Evolutionary conservation across 129 eudicot species (phyloP).

Genomic region (Lactuca sativa): DNA sequence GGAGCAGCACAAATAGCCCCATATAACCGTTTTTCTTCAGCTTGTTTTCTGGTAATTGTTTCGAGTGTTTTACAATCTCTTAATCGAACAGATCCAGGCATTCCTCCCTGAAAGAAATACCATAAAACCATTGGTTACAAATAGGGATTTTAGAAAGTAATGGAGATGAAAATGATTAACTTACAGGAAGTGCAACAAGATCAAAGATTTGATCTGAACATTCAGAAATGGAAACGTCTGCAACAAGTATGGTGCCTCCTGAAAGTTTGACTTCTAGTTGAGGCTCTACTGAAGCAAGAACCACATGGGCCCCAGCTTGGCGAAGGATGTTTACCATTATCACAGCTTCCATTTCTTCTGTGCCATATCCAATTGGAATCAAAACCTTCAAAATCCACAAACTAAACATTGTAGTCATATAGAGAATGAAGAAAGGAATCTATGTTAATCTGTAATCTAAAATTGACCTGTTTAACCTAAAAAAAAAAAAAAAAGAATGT

Average conservation of each 20-base stretch:
- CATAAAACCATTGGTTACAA: neutral
- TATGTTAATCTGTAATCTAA: neutral
- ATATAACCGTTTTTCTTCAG: constrained; percentile 77
- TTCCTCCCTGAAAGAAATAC: constrained; percentile 67
- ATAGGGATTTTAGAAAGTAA: neutral
- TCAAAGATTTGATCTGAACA: constrained; percentile 65
- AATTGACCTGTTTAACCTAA: constrained; percentile 1
- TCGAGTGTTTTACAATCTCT: constrained; percentile 76
- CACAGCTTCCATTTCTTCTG: constrained; percentile 97
- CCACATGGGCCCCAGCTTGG: constrained; percentile 81
- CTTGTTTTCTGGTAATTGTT: constrained; percentile 74
- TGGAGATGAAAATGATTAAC: constrained; percentile 9
- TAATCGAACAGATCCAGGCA: constrained; percentile 94
- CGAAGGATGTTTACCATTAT: constrained; percentile 77
- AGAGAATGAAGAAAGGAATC: neutral
- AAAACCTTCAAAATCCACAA: constrained; percentile 51
- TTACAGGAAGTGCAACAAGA: constrained; percentile 88
- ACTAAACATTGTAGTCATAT: neutral
- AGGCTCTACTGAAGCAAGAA: constrained; percentile 86
- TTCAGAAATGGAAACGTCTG: constrained; percentile 59
- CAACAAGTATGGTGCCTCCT: constrained; percentile 75
- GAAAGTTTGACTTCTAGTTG: constrained; percentile 79
- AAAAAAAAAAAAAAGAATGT: neutral
- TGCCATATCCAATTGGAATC: constrained; percentile 88
- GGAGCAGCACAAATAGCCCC: constrained; percentile 99